Evolutionary conservation across 768 basidiomycete species (phyloP).

Genomic region (Auricularia sp.): DNA sequence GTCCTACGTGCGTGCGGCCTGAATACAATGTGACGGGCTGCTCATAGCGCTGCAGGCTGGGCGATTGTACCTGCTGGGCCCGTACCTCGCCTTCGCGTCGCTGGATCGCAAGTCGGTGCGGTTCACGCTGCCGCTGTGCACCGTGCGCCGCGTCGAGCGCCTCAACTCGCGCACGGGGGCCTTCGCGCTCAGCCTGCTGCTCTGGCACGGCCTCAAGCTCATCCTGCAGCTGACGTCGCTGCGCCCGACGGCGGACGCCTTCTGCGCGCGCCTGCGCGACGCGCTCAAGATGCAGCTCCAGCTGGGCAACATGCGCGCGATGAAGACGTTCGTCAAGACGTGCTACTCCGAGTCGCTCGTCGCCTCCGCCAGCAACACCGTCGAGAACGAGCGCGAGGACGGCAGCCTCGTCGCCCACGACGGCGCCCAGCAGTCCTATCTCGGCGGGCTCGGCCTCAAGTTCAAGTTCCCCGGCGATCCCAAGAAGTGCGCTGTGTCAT

Average conservation of each 20-base stretch:
- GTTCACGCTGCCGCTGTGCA: constrained; percentile 85
- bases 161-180: constrained; percentile 90
- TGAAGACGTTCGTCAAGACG: constrained; percentile 84
- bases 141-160: constrained; percentile 86
- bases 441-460: constrained; percentile 67
- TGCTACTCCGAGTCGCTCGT: constrained; percentile 92
- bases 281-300: constrained; percentile 84
- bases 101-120: constrained; percentile 87
- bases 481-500: constrained; percentile 54
- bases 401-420: constrained; percentile 43
- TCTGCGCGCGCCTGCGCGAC: constrained; percentile 82
- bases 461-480: constrained; percentile 91
- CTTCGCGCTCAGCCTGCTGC: constrained; percentile 88
- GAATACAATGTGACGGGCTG: constrained; percentile 2
- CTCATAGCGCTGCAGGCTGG: constrained; percentile 54
- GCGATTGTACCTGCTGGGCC: constrained; percentile 77
- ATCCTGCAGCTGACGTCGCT: constrained; percentile 90
- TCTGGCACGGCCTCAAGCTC: constrained; percentile 92
- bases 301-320: constrained; percentile 84
- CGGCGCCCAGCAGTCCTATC: constrained; percentile 42
- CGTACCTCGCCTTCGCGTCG: constrained; percentile 84
- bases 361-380: constrained; percentile 26
- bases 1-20: constrained; percentile 53
- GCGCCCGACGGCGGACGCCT: constrained; percentile 85
- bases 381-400: constrained; percentile 58